Base-by-base conservation (phyloP, 768 basidiomycete species). In the Leccinum arenicola region DNA sequence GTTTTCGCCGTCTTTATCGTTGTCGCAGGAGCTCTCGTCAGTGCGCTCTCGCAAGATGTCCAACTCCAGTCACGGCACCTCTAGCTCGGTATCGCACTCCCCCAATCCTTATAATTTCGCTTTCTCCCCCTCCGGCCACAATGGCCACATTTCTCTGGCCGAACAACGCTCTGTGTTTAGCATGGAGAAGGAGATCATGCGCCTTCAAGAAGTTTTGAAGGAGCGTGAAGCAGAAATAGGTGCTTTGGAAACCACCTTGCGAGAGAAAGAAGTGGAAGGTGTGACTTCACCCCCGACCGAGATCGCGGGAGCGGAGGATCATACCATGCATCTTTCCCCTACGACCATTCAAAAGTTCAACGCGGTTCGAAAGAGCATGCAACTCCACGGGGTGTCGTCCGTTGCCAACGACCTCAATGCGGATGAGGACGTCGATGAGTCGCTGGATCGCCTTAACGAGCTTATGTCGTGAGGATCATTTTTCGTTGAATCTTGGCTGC, bases 1-100 rank as follows among this genome's bases (percentile, higher is more conserved):
- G 75, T 86, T 88, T 79, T 93, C 91, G 83, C 87, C 95, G 76
- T 95, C 94, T 74, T 85, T 88, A 80, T 96, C 95, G 82, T 87
- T 96, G 67, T 95, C 95, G 80, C 95, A 98, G 94, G 94, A 93
- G 83, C 84, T 93, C 64, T 93, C 87, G 66, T 93, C 88, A 80
- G 90, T 77, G 77, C 88, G 87, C 70, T 91, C 86, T 78, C 90
- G 89, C 83, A 89, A 89, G 78, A 78, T 81, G 68, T 93, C 91
- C 57, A 83, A 83, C 65, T 92, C 89, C 65, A 88, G 88, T 71
- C 82, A 87, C 74, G 84, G 82, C 67, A 87, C 86, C 61, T 83
- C 82, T 85, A 85, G 83, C 63, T 74, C 79, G 15, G 76, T 84
- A n/a, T 86, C 86, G 15, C 80, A 80, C 59, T 88, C 89, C 10